Evolutionary conservation across 2,329 filamentous ascomycete species (phyloP), one percentile per base, ranked within the genome.

Genomic region (Mycosphaerella sp.): DNA sequence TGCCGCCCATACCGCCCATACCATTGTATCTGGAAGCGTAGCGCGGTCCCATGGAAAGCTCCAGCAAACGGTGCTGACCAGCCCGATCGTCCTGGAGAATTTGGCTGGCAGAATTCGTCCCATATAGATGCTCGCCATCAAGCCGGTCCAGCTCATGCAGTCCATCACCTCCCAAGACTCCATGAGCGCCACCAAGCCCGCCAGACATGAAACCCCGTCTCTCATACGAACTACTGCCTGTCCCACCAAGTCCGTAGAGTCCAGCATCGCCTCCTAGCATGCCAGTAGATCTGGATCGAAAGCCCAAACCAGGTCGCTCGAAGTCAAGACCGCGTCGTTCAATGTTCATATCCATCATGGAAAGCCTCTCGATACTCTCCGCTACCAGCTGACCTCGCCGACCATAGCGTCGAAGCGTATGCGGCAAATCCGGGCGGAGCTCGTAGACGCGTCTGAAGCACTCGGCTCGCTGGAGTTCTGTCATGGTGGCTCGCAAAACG

Each of bases 371-470:
- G 28, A 54, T 50, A 3, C 37, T 18, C 10, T 54, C 52, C 3
- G 52, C 52, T 13, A 54, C 52, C n/a, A 50, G 34, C 12, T 40
- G 36, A 13, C 52, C 52, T 43, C 48, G 50, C 16, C 36, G 44
- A 16, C 52, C 52, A 21, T 50, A 39, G n/a, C 48, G 42, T 34
- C 48, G 28, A 18, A 50, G 21, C 8, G 43, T 43, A n/a, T 54
- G 41, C 14, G 52, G 46, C 5, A 54, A 42, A 17, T 54, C 52
- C 8, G 52, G 52, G 16, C 52, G 36, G n/a, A 47, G 25, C 7
- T 43, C 36, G 9, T 40, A 46, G 12, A 54, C 46, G 17, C 42
- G 28, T 32, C 52, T 41, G 28, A 54, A 41, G 18, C 52, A 54
- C 16, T 54, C 46, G 6, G 34, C 36, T 27, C 47, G 30, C 47